Base-by-base conservation (phyloP, 2,329 filamentous ascomycete genomes). In the Verticillium klebahnii region DNA sequence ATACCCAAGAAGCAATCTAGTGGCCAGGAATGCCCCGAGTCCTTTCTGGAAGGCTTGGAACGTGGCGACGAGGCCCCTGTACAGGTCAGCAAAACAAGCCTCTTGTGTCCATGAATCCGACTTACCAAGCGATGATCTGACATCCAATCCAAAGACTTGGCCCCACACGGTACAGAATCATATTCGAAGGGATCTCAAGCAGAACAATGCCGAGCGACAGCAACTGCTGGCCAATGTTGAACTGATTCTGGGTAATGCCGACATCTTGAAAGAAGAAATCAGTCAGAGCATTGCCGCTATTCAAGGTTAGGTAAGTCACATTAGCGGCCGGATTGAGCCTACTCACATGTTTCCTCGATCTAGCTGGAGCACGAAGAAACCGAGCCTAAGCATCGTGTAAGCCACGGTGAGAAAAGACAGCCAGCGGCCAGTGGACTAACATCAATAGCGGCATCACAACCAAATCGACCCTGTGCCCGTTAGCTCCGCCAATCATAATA, bases 191-290 rank as follows among this genome's bases (percentile, higher is more conserved):
- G 23, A 81, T 80, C 66, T 69, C 75, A 14, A 74, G 70, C 4
- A 81, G 67, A 3, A 82, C 78, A 40, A 82, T 82, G 3, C 79
- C 79, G 1, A 80, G 73, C 0, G 80, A 82, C 1, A 84, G 72
- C 62, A 85, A 72, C 62, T 82, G 80, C 29, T 81, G 77, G 4
- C 82, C 82, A 36, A 82, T 70, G 57, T 84, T 84, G 69, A 83
- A 78, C 64, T 84, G 77, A 62, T 83, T 78, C 5, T 81, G 80
- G 2, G 75, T 77, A 63, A 85, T 77, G 17, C 74, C 71, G 23
- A 85, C 75, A 65, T 85, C 82, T 23, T 75, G 68, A 55, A 82
- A 77, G 66, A 85, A 81, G 15, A 60, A 63, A 31, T 64, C 64
- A 17, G 64, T 64, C 55, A 64, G 60, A 9, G 64, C 64, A 36